Evolutionary conservation across 164 flowering plant species (phyloP), one percentile per base, ranked within the genome.

Genomic region (Vitis vinifera): DNA sequence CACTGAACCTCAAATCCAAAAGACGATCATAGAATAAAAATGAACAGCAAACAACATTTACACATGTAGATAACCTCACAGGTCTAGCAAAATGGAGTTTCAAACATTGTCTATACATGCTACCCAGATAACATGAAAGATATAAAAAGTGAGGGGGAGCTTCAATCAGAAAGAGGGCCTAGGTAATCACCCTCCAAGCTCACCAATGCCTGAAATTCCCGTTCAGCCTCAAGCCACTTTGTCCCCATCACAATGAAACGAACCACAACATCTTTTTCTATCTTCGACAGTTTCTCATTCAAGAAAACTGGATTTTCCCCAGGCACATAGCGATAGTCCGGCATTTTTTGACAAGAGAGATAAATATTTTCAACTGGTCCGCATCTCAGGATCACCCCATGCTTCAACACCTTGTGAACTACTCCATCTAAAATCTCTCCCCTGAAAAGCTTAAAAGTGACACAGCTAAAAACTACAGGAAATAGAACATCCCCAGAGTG

Each of bases 351-450:
- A 30, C 71, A 56, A 1, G 97, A 82, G 44, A 92, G 86, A 62
- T 79, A 90, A 0, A 85, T 61, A 16, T 81, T 85, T 23, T 88
- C 88, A 0, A 86, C 53, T 2, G 98, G 97, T 2, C 98, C 97
- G 67, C 89, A 86, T 59, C 75, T 83, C 72, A 91, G 37, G 76
- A 94, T 81, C 9, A 87, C 90, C 3, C 97, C 97, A 44, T 82
- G 92, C 78, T 88, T 92, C 72, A 87, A 56, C 2, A 92, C 77
- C 70, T 67, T 81, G 84, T 83, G 80, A 1, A 86, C 92, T 9
- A 71, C 78, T 6, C 91, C 98, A 37, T 81, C 79, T 52, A 90
- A 30, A 9, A 91, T 64, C 77, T 93, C 98, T 48, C 92, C 98
- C 50, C 63, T 71, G 75, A 89, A 81, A 8, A 89, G 75, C 73